Percentiles rank a stretch among this genome's conserved stretches.
Evolutionary conservation across 768 basidiomycete genomes (phyloP).

Genomic region (Pleurotus salmoneostramineus): DNA sequence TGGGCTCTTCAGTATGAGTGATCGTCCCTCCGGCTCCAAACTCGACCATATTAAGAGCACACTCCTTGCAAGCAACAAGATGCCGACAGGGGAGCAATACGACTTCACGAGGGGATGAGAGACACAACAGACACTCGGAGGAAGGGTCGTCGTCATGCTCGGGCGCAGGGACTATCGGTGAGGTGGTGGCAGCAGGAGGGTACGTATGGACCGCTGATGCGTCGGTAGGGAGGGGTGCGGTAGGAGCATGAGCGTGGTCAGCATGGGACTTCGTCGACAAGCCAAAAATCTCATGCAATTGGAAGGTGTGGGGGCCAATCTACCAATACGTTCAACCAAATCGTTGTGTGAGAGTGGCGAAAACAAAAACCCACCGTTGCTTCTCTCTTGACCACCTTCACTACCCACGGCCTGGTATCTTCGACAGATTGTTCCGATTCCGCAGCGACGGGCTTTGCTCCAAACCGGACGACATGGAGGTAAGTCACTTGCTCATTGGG

Average conservation of each 20-base stretch:
- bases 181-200: slow-evolving; percentile 31
- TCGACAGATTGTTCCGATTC: slow-evolving; percentile 38
- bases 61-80: slow-evolving; percentile 93
- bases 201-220: slow-evolving; percentile 42
- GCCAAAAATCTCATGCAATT: slow-evolving; percentile 93
- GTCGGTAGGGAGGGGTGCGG: slow-evolving; percentile 29
- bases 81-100: slow-evolving; percentile 92
- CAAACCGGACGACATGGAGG: slow-evolving; percentile 77
- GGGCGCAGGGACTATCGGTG: not conserved
- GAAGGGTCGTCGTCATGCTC: slow-evolving; percentile 64
- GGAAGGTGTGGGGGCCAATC: slow-evolving; percentile 94
- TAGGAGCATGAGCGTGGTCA: slow-evolving; percentile 20
- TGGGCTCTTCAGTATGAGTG: slow-evolving; percentile 47
- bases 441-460: slow-evolving; percentile 30
- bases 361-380: slow-evolving; percentile 53
- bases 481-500: slow-evolving; percentile 89
- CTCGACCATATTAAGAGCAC: slow-evolving; percentile 96
- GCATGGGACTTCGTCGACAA: slow-evolving; percentile 58
- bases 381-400: slow-evolving; percentile 90
- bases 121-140: slow-evolving; percentile 88
- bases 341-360: not conserved
- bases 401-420: slow-evolving; percentile 80
- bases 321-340: slow-evolving; percentile 19
- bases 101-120: slow-evolving; percentile 85
- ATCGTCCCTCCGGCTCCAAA: slow-evolving; percentile 92